Percentiles rank a stretch among this genome's conserved stretches.
phyloP scores from a whole-genome alignment of 179 eudicot species.

The Spergularia azorica region DNA sequence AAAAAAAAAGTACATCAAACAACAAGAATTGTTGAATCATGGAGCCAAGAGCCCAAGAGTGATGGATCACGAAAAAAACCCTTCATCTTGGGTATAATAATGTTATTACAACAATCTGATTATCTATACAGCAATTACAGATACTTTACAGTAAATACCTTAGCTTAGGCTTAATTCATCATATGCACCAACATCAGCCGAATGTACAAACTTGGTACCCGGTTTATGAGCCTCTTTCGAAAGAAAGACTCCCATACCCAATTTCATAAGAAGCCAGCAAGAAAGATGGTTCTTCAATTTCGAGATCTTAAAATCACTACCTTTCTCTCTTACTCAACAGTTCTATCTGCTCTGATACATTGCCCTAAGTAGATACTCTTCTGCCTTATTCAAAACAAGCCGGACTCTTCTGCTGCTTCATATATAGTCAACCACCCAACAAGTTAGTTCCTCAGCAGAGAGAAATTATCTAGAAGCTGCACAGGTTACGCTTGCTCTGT shows the following conservation, averaged over 20 bases:
- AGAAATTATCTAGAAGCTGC: neutral
- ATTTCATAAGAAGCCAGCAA: no score
- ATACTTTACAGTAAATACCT: constrained; percentile 17
- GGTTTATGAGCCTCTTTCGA: no score
- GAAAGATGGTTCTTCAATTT: no score
- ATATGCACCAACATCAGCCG: neutral
- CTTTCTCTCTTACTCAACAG: no score
- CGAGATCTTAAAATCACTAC: no score
- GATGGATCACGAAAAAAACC: no score
- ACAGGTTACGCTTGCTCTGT: neutral
- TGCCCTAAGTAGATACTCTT: neutral
- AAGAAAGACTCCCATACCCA: no score
- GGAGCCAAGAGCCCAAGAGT: no score
- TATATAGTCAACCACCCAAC: neutral
- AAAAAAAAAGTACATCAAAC: no score
- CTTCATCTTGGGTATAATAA: no score
- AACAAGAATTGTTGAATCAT: no score
- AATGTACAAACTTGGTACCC: constrained; percentile 12
- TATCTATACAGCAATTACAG: neutral
- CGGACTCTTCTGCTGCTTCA: neutral
- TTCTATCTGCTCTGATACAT: no score
- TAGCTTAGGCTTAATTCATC: neutral
- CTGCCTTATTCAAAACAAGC: neutral
- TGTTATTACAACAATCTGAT: neutral
- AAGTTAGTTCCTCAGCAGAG: neutral